Evolutionary conservation across 1,139 yeast species (phyloP), one percentile per base, ranked within the genome.

Genomic region (Yamadazyma songkhlaensis): DNA sequence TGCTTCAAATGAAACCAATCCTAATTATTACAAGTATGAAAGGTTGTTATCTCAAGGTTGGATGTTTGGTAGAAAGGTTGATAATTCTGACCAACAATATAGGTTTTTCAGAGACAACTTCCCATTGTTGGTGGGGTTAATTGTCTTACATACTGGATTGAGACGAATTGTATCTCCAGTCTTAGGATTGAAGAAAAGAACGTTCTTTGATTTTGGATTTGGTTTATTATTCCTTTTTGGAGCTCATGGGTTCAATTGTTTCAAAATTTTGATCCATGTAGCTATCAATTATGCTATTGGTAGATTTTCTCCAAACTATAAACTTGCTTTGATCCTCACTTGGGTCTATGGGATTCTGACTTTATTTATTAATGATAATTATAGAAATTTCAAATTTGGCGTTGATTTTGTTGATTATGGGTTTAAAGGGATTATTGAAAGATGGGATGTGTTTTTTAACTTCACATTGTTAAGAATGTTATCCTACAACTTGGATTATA

Each of bases 371-470:
- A 92, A 92, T 55, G 96, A 88, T 51, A 64, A 66, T 40, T 78
- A 70, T 44, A 69, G 88, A 38, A 71, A 74, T 21, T 67, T 74
- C 41, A 77, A 75, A 12, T 71, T 76, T 38, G 81, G 78, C 2
- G 49, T 81, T 15, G 57, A 66, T 0, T 58, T 74, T 17, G 56
- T 87, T 48, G 95, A 81, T 50, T 48, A 60, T 25, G 74, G 79
- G 1, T 81, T 72, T 50, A 71, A 67, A 55, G 97, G 98, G 0
- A 72, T 90, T 20, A 81, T 92, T 47, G 72, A 79, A 13, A 71
- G 97, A 48, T 94, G 99, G 99, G 97, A 92, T 55, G 97, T 94
- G 7, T 87, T 86, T 51, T 94, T 81, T 72, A 94, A 92, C 59
- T 88, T 94, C 59, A 83, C 96, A 1, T 66, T 92, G 46, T 71